Evolutionary conservation across 2,329 filamentous ascomycete genomes (phyloP), one percentile per base, ranked within the genome.

Genomic region (Peltaster fructicola): DNA sequence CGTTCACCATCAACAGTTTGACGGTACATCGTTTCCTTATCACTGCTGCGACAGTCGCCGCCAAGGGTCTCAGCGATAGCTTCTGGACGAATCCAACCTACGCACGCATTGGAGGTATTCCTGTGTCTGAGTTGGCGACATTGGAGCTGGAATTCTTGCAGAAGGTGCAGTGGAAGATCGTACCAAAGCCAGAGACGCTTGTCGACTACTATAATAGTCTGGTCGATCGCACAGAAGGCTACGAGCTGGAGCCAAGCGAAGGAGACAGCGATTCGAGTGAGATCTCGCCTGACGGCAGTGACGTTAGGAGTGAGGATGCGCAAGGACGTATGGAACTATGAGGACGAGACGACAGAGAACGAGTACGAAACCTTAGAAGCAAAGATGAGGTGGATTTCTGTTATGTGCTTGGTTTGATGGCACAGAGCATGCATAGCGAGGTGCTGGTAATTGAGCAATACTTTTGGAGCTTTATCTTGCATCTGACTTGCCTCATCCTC

Each of bases 21-120:
- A 98, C 88, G 0, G 85, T 98, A 3, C 88, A 98, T 55, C 82
- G 88, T 6, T 98, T 95, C 45, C 65, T 98, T 7, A 98, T 98
- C 38, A 88, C 85, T 2, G 82, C 84, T 11, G 85, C 84, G 7
- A 93, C 88, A 0, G 88, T 98, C 4, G 88, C 85, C 5, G 81
- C 84, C 29, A 98, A 98, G 52, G 88, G 88, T 1, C 64, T 98
- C 8, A 93, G 82, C 15, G 88, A 98, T 50, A 82, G 78, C 15
- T 98, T 98, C 49, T 93, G 88, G 82, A 95, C 91, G 34, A 98
- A 98, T 52, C 80, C 80, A 14, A 91, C 85, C 1, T 98, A 98
- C 48, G 84, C 88, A 17, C 67, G 81, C 27, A 84, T 98, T 1
- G 88, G 88, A 4, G 88, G 88, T 34, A 82, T 98, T 24, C 82